These are phyloP conservation scores for Camelina hispida DNA, from an alignment of 345 rosid genomes.

Conservation along the genomic window DNA sequence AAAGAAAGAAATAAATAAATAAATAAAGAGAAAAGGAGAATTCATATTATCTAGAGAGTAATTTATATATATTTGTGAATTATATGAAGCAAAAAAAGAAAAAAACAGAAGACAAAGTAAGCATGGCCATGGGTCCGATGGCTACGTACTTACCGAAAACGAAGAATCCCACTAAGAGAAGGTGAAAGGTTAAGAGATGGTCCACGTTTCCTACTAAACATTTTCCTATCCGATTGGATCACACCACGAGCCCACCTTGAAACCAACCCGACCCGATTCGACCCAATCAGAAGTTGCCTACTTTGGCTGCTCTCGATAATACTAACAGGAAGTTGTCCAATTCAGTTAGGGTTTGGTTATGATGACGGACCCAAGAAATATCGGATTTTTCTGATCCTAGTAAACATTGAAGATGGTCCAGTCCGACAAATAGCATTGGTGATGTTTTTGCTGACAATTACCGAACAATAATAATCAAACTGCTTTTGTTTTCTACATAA, in stretches of 20 bases:
- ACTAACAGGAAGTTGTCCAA: conserved; percentile 32
- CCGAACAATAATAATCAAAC: conserved; percentile 24
- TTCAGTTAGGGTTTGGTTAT: conserved; percentile 38
- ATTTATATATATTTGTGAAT: conserved; percentile 2
- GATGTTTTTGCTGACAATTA: conserved; percentile 44
- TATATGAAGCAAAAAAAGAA: not conserved
- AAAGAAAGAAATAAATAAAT: conserved; percentile 9
- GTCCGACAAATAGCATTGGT: conserved; percentile 42
- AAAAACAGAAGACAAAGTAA: conserved; percentile 37
- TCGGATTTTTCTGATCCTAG: conserved; percentile 32
- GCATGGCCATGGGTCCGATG: conserved; percentile 43
- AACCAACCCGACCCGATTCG: conserved; percentile 35
- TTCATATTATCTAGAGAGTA: conserved; percentile 30
- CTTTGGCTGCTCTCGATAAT: conserved; percentile 35
- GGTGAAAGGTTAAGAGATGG: conserved; percentile 38
- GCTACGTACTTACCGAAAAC: conserved; percentile 37
- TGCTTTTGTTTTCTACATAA: not conserved
- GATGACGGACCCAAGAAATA: conserved; percentile 33
- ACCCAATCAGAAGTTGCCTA: conserved; percentile 36
- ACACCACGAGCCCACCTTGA: conserved; percentile 33
- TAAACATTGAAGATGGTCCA: conserved; percentile 37
- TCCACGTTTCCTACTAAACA: conserved; percentile 35
- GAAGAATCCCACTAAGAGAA: conserved; percentile 40
- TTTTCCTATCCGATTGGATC: conserved; percentile 27
- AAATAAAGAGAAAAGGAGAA: conserved; percentile 16